Evolutionary conservation across 2,329 filamentous ascomycete species (phyloP).

Genomic region (Claviceps arundinis): DNA sequence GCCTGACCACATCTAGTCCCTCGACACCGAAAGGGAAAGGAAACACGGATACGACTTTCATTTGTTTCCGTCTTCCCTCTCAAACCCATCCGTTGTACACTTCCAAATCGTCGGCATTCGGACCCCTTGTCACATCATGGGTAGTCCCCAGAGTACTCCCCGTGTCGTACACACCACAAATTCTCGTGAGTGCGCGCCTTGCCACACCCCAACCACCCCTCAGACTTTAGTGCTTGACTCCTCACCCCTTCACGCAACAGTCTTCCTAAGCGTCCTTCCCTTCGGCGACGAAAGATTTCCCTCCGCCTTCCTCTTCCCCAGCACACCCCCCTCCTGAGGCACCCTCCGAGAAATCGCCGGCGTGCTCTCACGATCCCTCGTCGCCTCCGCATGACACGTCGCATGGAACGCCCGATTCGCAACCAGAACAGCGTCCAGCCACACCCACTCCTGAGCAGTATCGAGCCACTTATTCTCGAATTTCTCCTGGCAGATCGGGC

Average conservation of each 20-base stretch:
- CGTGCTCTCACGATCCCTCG: slow-evolving; percentile 44
- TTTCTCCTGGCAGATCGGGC: slow-evolving; percentile 89
- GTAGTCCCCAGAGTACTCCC: no score
- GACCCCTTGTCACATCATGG: slow-evolving; percentile 8
- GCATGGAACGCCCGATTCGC: slow-evolving; percentile 77
- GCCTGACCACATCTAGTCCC: neutral
- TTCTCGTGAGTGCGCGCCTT: no score
- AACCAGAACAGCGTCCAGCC: slow-evolving; percentile 75
- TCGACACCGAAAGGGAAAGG: neutral
- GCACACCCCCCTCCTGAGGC: slow-evolving; percentile 41
- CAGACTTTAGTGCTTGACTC: slow-evolving; percentile 17
- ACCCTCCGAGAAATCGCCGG: slow-evolving; percentile 33
- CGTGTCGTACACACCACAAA: no score
- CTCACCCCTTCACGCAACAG: no score
- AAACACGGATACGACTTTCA: no score
- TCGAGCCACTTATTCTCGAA: slow-evolving; percentile 90
- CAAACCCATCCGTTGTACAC: neutral
- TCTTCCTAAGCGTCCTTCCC: slow-evolving; percentile 21
- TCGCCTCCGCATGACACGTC: slow-evolving; percentile 76
- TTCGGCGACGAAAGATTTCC: slow-evolving; percentile 30
- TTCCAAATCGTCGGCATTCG: neutral
- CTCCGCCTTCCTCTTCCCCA: slow-evolving; percentile 67
- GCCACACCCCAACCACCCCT: slow-evolving; percentile 4
- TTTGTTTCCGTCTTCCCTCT: neutral
- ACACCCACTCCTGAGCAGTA: slow-evolving; percentile 91